Evolutionary conservation across 164 flowering plant genomes (phyloP).

Genomic region (Aristolochia californica): DNA sequence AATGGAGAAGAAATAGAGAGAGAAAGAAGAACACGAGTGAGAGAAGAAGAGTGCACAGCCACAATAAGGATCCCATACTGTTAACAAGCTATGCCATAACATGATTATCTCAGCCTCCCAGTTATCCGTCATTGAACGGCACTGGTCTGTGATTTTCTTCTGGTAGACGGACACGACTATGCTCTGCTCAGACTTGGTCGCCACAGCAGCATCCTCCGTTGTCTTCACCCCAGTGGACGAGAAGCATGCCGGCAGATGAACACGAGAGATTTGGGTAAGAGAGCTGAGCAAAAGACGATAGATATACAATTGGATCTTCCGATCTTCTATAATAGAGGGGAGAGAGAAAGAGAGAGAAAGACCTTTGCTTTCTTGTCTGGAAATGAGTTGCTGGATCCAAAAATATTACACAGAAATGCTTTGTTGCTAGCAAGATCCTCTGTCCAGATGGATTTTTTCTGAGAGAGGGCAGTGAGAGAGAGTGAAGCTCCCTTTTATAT

Average conservation of each 20-base stretch:
- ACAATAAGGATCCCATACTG: too few relatives aligned
- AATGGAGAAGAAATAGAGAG: too few relatives aligned
- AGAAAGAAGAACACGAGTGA: too few relatives aligned
- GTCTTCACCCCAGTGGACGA: constrained; percentile 39
- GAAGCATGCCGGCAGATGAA: constrained; percentile 53
- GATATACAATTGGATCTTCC: neutral
- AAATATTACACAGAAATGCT: neutral
- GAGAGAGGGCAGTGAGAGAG: neutral
- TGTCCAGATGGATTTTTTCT: neutral
- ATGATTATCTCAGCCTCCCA: too few relatives aligned
- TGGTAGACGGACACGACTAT: constrained; percentile 18
- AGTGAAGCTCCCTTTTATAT: constrained; percentile 1
- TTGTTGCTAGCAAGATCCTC: neutral
- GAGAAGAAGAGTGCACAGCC: too few relatives aligned
- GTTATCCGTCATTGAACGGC: constrained; percentile 49
- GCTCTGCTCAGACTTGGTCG: constrained; percentile 48
- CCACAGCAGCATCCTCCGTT: constrained; percentile 28
- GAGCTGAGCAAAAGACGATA: neutral
- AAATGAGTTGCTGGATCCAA: constrained; percentile 2
- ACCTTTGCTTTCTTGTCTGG: constrained; percentile 1
- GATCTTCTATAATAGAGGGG: constrained; percentile 5
- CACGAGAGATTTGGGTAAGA: neutral
- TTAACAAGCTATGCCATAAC: too few relatives aligned
- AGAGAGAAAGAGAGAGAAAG: constrained; percentile 13
- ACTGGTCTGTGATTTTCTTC: constrained; percentile 31